Evolutionary conservation across 1,284 basidiomycete species (phyloP).

Genomic region (Marasmius tenuissimus): DNA sequence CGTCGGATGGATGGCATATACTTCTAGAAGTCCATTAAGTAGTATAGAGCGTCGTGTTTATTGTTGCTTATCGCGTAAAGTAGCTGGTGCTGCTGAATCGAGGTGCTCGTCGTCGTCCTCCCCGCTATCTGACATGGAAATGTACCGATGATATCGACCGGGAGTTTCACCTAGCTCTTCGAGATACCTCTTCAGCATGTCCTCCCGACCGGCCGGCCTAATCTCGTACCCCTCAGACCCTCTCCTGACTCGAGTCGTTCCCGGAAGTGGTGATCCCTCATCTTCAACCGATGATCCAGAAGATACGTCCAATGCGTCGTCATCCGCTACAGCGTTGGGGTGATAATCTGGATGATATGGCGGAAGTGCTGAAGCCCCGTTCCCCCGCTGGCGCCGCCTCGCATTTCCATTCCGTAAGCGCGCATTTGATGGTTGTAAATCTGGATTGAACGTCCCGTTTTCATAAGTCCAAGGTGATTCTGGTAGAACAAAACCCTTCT

Average conservation of each 20-base stretch:
- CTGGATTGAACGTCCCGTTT: slow-evolving; percentile 72
- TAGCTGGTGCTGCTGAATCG: not conserved
- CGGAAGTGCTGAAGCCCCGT: slow-evolving; percentile 51
- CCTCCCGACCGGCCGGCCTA: slow-evolving; percentile 12
- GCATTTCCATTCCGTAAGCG: slow-evolving; percentile 24
- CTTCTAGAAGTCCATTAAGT: not conserved
- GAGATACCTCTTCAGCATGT: slow-evolving; percentile 18
- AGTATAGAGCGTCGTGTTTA: not conserved
- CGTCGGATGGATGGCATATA: not conserved
- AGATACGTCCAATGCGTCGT: slow-evolving; percentile 23
- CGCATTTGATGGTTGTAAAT: slow-evolving; percentile 63
- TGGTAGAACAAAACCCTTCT: slow-evolving; percentile 47
- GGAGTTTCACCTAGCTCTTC: slow-evolving; percentile 15
- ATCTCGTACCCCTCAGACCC: slow-evolving; percentile 23
- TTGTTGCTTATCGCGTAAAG: not conserved
- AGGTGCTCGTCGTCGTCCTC: slow-evolving; percentile 1
- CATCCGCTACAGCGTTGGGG: slow-evolving; percentile 25
- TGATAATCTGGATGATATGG: slow-evolving; percentile 75
- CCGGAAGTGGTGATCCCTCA: slow-evolving; percentile 22
- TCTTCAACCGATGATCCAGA: slow-evolving; percentile 31
- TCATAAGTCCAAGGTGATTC: slow-evolving; percentile 84
- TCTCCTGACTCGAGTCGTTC: slow-evolving; percentile 17
- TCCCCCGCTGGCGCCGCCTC: slow-evolving; percentile 18
- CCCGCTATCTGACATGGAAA: slow-evolving; percentile 15
- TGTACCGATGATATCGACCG: slow-evolving; percentile 16